phyloP scores from a whole-genome alignment of 257 asterid genomes.

The Petunia axillaris region DNA sequence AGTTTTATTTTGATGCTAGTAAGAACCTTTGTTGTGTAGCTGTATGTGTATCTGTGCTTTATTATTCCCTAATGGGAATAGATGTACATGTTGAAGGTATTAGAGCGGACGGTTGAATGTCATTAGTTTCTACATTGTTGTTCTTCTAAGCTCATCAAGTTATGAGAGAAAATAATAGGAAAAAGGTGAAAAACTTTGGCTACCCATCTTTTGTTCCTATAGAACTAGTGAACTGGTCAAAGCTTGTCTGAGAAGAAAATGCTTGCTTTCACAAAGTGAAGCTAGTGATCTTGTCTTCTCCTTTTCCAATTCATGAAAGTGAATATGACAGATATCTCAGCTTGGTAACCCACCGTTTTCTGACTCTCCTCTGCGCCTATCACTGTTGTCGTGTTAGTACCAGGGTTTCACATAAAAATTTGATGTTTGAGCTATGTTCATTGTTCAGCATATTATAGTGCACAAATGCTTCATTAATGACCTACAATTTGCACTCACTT shows the following conservation, averaged over 20 bases:
- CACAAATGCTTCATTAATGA: background rate
- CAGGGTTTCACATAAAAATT: background rate
- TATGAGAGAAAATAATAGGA: background rate
- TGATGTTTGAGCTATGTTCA: constrained; percentile 4
- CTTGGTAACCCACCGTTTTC: background rate
- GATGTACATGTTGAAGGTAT: background rate
- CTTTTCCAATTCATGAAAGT: constrained; percentile 1
- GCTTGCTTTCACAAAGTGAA: background rate
- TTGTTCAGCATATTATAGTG: constrained; percentile 15
- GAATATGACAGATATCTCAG: background rate
- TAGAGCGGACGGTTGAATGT: background rate
- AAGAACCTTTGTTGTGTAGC: constrained; percentile 6
- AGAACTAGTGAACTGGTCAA: background rate
- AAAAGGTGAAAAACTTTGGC: background rate
- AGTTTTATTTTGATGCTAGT: background rate
- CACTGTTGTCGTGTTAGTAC: background rate
- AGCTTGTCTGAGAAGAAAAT: constrained; percentile 16
- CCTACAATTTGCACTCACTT: background rate
- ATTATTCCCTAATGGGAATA: background rate
- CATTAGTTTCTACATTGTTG: background rate
- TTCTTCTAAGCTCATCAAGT: constrained; percentile 20
- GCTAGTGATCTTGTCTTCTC: background rate
- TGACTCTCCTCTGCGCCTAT: constrained; percentile 14
- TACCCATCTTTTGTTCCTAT: background rate
- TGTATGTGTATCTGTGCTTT: constrained; percentile 1